Evolutionary conservation across 352 stramenopile species (phyloP), one percentile per base, ranked within the genome.

Genomic region (Phytophthora agathidicida): DNA sequence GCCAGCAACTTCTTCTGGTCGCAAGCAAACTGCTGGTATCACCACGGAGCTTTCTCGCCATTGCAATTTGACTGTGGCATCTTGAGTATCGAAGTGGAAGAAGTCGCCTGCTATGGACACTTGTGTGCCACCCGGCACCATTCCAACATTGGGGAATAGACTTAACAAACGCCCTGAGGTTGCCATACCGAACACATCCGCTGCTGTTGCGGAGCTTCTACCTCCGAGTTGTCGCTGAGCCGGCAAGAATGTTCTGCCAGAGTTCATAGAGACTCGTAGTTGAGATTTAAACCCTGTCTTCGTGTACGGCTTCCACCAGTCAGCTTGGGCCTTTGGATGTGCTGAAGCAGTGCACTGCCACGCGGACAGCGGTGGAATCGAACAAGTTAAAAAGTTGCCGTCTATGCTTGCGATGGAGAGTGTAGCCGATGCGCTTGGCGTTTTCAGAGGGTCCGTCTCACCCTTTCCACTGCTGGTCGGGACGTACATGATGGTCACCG

Each of bases 11-110:
- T 57, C 44, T 1, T 57, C 52, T 7, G 50, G 37, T 14, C 35
- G 49, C 11, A 68, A 45, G 37, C 79, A 87, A 14, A 47, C 24
- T 6, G 72, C 76, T 19, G 66, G 42, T 9, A 89, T 35, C 14
- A 64, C 43, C 1, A 71, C 11, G 22, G 66, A 54, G 19, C 59
- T 76, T 32, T 75, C 73, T 57, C 53, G 62, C 68, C 77, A 88
- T 22, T 73, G 64, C 5, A 91, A 45, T 26, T 68, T 68, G 2
- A 86, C 75, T 16, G 66, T 58, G 5, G 62, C 68, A 23, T 92
- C 78, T 27, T 84, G 44, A 0, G 80, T 83, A 27, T 89, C 80
- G 35, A 88, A 88, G 23, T 78, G 65, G 23, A 88, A 84, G 24
- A 77, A 86, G 20, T 84, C 66, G 0, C 65, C 70, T 4, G 68